A percentile compares a stretch with the other conserved stretches of the same genome.
phyloP scores from a whole-genome alignment of 1,284 basidiomycete genomes.

The Termitomyces sp. region DNA sequence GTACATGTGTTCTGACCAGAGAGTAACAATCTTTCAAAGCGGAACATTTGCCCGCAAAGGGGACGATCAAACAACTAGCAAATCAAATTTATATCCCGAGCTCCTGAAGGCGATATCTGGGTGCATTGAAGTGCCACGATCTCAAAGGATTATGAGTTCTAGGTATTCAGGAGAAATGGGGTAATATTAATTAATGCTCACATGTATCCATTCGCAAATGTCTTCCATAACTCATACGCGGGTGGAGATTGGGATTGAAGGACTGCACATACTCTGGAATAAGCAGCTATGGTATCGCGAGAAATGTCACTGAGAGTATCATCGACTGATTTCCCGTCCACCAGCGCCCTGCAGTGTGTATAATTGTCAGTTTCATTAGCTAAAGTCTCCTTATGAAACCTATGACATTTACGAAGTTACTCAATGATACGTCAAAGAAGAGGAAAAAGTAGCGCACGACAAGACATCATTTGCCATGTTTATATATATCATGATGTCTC shows the following conservation, averaged over 20 bases:
- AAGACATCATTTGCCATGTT: slow-evolving; percentile 1
- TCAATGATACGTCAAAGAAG: not conserved
- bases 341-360: not conserved
- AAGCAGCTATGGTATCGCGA: not conserved
- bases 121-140: no score
- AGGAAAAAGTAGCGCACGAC: not conserved
- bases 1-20: no score
- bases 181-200: no score
- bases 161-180: not conserved
- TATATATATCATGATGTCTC: not conserved
- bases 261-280: not conserved
- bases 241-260: not conserved
- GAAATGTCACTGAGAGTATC: no score
- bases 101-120: no score
- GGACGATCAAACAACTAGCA: no score
- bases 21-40: no score
- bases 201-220: not conserved
- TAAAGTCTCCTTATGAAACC: not conserved
- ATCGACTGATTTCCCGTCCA: not conserved
- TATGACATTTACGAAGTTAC: not conserved
- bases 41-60: no score
- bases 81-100: no score
- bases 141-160: no score
- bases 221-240: not conserved
- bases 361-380: not conserved